Percentiles rank a stretch among this genome's conserved stretches.
phyloP scores from a whole-genome alignment of 108 stramenopile species.

The Discostella pseudostelligera region DNA sequence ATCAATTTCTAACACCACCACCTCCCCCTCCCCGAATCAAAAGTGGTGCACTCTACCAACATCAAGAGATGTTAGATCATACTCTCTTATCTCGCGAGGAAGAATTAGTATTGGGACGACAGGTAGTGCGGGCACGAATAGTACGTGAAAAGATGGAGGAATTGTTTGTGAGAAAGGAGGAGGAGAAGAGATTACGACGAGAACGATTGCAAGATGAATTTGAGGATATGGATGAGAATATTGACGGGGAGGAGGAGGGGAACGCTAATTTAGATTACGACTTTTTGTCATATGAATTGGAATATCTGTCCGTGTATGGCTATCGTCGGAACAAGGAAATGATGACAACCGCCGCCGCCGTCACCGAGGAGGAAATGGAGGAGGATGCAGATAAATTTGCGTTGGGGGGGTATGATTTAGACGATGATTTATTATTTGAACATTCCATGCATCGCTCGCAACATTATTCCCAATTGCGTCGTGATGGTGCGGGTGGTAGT shows the following conservation, averaged over 20 bases:
- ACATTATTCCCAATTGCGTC: slow-evolving; percentile 28
- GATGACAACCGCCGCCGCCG: no score
- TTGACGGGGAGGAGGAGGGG: neutral
- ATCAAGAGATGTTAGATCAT: slow-evolving; percentile 61
- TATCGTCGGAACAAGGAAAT: slow-evolving; percentile 7
- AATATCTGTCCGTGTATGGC: slow-evolving; percentile 42
- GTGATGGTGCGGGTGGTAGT: neutral
- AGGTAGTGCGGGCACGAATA: slow-evolving; percentile 45
- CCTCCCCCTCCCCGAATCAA: neutral
- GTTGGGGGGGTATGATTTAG: slow-evolving; percentile 25
- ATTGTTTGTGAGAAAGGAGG: slow-evolving; percentile 22
- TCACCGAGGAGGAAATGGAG: no score
- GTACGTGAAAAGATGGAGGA: slow-evolving; percentile 43
- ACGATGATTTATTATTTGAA: slow-evolving; percentile 34
- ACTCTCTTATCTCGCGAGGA: slow-evolving; percentile 62
- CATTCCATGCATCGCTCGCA: slow-evolving; percentile 38
- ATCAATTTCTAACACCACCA: neutral
- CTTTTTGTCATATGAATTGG: slow-evolving; percentile 40
- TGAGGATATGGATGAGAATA: slow-evolving; percentile 7
- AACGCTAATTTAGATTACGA: slow-evolving; percentile 21
- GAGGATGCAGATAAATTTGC: neutral
- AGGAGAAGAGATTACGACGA: neutral
- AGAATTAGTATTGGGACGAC: slow-evolving; percentile 55
- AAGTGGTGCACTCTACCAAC: slow-evolving; percentile 21
- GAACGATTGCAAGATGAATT: neutral